Evolutionary conservation across 2,329 filamentous ascomycete species (phyloP).

Genomic region (Calonectria crousiana): DNA sequence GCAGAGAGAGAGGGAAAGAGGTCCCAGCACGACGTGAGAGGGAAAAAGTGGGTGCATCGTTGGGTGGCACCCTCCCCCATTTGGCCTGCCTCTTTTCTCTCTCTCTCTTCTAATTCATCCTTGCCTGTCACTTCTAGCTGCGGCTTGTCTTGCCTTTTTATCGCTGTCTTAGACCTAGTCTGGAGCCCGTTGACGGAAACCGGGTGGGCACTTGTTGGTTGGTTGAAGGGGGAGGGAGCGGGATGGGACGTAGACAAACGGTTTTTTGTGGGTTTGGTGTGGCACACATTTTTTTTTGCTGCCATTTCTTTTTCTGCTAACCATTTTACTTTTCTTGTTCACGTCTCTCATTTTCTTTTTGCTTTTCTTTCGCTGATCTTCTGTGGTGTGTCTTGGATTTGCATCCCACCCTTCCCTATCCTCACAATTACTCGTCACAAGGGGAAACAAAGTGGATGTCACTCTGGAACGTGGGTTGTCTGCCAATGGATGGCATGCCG

Average conservation of each 20-base stretch:
- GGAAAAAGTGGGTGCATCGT: conserved; percentile 8
- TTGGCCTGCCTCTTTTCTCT: not conserved
- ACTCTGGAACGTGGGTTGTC: not conserved
- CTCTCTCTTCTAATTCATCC: not conserved
- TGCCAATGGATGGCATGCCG: not conserved
- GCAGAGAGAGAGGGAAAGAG: not conserved
- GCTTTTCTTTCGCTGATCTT: not conserved
- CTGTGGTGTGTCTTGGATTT: not conserved
- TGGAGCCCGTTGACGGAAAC: not conserved
- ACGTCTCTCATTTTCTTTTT: not conserved
- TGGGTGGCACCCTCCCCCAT: not conserved
- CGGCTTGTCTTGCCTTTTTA: not conserved
- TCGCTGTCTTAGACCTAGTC: not conserved
- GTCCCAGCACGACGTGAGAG: not conserved
- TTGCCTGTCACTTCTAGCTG: not conserved
- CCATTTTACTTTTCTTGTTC: not conserved
- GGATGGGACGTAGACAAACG: conserved; percentile 37
- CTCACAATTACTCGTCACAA: not conserved
- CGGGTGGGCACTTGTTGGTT: not conserved
- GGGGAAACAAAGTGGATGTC: not conserved
- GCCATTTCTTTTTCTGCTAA: not conserved
- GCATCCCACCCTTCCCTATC: not conserved
- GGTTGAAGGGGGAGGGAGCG: conserved; percentile 23
- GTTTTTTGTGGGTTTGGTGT: conserved; percentile 40
- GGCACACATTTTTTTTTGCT: conserved; percentile 29